phyloP scores from a whole-genome alignment of 345 rosid genomes.

The Combretum micranthum region DNA sequence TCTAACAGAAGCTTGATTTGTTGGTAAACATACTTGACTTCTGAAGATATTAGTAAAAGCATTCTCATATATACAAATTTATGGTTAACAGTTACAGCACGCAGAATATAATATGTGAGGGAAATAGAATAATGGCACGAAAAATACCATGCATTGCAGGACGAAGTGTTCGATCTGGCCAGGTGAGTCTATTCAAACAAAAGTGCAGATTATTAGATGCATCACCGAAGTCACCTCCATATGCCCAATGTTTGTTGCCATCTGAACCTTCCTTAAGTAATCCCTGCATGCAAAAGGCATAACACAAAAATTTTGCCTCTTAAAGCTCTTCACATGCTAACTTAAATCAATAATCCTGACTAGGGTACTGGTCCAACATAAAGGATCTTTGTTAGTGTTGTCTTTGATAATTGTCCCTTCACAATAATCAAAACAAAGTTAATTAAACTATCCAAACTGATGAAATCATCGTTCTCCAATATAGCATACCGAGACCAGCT shows the following conservation, averaged over 20 bases:
- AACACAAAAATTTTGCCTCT: constrained; percentile 1
- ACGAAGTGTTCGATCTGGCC: constrained; percentile 97
- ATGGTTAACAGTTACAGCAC: constrained; percentile 1
- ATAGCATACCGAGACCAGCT: too few relatives aligned
- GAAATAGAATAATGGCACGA: background rate
- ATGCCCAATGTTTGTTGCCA: constrained; percentile 86
- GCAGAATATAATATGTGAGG: background rate
- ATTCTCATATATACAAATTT: constrained; percentile 16
- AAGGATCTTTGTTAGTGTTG: too few relatives aligned
- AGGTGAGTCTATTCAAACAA: constrained; percentile 77
- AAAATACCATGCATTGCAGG: constrained; percentile 79
- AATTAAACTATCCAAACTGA: too few relatives aligned
- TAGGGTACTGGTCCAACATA: too few relatives aligned
- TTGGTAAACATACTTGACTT: constrained; percentile 81
- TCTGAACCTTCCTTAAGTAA: constrained; percentile 57
- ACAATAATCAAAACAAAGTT: too few relatives aligned
- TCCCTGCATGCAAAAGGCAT: constrained; percentile 39
- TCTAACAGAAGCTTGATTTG: constrained; percentile 63
- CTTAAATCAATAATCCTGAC: too few relatives aligned
- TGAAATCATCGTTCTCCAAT: too few relatives aligned
- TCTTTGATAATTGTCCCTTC: too few relatives aligned
- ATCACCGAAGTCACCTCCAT: constrained; percentile 99
- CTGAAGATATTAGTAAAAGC: constrained; percentile 38
- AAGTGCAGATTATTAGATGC: constrained; percentile 88
- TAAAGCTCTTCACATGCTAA: too few relatives aligned